phyloP scores from a whole-genome alignment of 345 rosid species.

The Trapa incisa region DNA sequence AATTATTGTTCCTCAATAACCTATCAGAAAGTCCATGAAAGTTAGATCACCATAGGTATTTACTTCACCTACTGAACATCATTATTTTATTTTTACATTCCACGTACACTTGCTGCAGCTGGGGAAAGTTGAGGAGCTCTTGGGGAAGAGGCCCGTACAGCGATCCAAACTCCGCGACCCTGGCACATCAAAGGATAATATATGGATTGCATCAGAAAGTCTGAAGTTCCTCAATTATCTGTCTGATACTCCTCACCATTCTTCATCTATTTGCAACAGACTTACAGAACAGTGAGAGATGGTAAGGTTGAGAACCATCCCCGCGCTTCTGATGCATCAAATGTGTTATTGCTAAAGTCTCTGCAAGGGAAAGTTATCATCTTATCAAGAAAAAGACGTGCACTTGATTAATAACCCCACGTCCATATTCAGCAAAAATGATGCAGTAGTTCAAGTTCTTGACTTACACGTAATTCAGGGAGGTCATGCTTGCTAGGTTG shows the following conservation, averaged over 20 bases:
- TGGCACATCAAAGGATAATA: conserved; percentile 10
- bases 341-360: conserved; percentile 87
- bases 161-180: conserved; percentile 64
- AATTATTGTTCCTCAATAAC: conserved; percentile 53
- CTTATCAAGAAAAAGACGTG: background rate
- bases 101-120: conserved; percentile 85
- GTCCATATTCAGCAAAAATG: background rate
- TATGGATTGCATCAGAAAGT: background rate
- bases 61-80: background rate
- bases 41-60: background rate
- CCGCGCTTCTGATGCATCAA: conserved; percentile 63
- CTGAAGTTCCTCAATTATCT: background rate
- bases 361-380: conserved; percentile 25
- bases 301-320: conserved; percentile 78
- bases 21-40: conserved; percentile 24
- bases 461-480: conserved; percentile 69
- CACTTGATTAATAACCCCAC: background rate
- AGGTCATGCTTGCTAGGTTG: conserved; percentile 50
- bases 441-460: background rate
- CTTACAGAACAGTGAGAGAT: conserved; percentile 80
- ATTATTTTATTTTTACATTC: background rate
- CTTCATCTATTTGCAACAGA: background rate
- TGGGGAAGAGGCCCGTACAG: conserved; percentile 58
- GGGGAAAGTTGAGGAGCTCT: conserved; percentile 56
- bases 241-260: background rate